These are phyloP conservation scores for Saccharomycopsis malanga DNA, from an alignment of 805 yeast species.

Conservation along the genomic window DNA sequence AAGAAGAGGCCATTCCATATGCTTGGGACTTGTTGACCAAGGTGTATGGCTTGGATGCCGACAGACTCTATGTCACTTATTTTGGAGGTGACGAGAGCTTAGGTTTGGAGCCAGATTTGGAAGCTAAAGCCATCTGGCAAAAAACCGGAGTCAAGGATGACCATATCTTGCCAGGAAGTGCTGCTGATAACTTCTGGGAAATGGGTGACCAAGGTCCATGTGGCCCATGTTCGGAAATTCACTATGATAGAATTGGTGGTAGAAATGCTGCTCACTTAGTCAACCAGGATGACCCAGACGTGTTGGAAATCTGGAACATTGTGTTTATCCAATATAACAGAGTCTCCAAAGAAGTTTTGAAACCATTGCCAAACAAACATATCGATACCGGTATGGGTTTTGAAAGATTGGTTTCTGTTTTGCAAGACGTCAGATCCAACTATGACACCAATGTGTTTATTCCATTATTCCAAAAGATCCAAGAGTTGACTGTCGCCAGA, in stretches of 20 bases:
- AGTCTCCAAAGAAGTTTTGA: slow-evolving; percentile 76
- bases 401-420: slow-evolving; percentile 90
- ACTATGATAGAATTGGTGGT: slow-evolving; percentile 97
- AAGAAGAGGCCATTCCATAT: slow-evolving; percentile 80
- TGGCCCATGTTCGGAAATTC: slow-evolving; percentile 98
- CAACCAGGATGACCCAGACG: slow-evolving; percentile 96
- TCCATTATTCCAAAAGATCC: slow-evolving; percentile 80
- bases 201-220: slow-evolving; percentile 99
- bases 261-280: slow-evolving; percentile 89
- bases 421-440: slow-evolving; percentile 87
- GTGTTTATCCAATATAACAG: slow-evolving; percentile 97
- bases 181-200: slow-evolving; percentile 96
- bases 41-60: slow-evolving; percentile 71
- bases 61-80: slow-evolving; percentile 88
- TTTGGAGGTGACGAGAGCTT: slow-evolving; percentile 85
- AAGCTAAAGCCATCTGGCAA: slow-evolving; percentile 83
- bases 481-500: slow-evolving; percentile 89
- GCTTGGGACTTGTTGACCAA: slow-evolving; percentile 89
- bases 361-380: slow-evolving; percentile 86
- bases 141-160: slow-evolving; percentile 84
- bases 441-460: slow-evolving; percentile 96
- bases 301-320: slow-evolving; percentile 94
- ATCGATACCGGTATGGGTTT: slow-evolving; percentile 99
- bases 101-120: slow-evolving; percentile 88
- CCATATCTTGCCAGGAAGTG: slow-evolving; percentile 88